A percentile compares a stretch with the other conserved stretches of the same genome.
These are phyloP conservation scores for Rhodotorula taiwanensis DNA, from an alignment of 768 basidiomycete species.

Conservation along the genomic window DNA sequence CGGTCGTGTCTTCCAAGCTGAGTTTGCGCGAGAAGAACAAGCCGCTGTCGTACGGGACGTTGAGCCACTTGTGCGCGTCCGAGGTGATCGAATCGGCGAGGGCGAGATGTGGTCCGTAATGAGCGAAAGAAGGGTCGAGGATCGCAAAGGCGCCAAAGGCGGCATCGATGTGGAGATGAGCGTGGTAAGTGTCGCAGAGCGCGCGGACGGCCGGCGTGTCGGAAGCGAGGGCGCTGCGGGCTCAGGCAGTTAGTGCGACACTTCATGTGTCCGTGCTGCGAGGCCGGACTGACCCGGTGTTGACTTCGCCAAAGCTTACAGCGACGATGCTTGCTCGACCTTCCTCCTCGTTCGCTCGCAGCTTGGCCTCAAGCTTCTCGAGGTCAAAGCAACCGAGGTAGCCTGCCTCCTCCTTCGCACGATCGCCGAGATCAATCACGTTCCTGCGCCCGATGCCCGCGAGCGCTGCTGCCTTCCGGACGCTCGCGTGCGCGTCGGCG, in stretches of 20 bases:
- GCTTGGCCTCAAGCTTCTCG: conserved; percentile 39
- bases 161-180: conserved; percentile 50
- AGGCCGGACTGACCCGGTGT: conserved; percentile 42
- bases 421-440: conserved; percentile 43
- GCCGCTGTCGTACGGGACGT: conserved; percentile 48
- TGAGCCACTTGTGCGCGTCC: conserved; percentile 45
- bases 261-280: too few relatives aligned
- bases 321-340: conserved; percentile 42
- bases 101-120: conserved; percentile 43
- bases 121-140: conserved; percentile 44
- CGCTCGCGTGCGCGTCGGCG: conserved; percentile 47
- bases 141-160: conserved; percentile 50
- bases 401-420: conserved; percentile 24
- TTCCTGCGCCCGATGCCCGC: conserved; percentile 47
- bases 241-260: neutral
- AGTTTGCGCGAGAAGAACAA: conserved; percentile 46
- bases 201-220: conserved; percentile 42
- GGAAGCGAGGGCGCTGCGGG: conserved; percentile 43
- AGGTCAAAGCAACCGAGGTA: conserved; percentile 43
- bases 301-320: conserved; percentile 49
- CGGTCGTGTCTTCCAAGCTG: neutral
- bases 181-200: conserved; percentile 45
- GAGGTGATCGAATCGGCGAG: conserved; percentile 48
- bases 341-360: conserved; percentile 40
- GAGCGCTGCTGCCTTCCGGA: conserved; percentile 48